Base-by-base conservation (phyloP, 345 rosid genomes). In the Eutrema heterophyllum region DNA sequence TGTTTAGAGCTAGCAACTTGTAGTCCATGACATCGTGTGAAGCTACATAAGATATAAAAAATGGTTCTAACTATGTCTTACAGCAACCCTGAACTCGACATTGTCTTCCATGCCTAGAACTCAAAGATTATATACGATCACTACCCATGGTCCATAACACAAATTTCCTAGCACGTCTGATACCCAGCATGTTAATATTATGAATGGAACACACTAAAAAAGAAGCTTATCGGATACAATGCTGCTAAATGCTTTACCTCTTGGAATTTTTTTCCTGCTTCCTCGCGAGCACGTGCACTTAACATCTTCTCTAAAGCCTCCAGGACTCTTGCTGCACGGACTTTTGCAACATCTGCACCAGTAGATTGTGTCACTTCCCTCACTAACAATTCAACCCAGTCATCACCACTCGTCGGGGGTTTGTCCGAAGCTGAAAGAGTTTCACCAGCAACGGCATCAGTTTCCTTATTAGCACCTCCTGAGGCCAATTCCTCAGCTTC, bases 311-410 rank as follows among this genome's bases (percentile, higher is more conserved):
- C 98, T 43, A 94, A 79, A 65, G 80, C 72, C 82, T 85, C 91
- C 27, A 94, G 86, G 61, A 85, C 84, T 68, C 87, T 75, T 26
- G 84, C 44, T 12, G 91, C 89, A 70, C 97, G 94, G 33, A 73
- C 64, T 82, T 85, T 89, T 10, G 91, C 94, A 80, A 87, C 92
- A 71, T 91, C 96, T 60, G 84, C n/a, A 57, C 81, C 85, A 35
- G 82, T 44, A 72, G 96, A 86, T 39, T 75, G 83, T 48, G 57
- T 58, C 82, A 93, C 78, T 80, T 91, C 94, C 67, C 81, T 80
- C 52, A 93, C 96, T 40, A 93, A 71, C 77, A 89, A 82, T 41
- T 91, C 86, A 78, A 93, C 94, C 98, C 97, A 91, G 52, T 83
- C 86, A 38, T 88, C 85, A 74, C 90, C 97, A 64, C 79, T 73